phyloP scores from a whole-genome alignment of 2,329 filamentous ascomycete species.

The Diplodia scrobiculata region DNA sequence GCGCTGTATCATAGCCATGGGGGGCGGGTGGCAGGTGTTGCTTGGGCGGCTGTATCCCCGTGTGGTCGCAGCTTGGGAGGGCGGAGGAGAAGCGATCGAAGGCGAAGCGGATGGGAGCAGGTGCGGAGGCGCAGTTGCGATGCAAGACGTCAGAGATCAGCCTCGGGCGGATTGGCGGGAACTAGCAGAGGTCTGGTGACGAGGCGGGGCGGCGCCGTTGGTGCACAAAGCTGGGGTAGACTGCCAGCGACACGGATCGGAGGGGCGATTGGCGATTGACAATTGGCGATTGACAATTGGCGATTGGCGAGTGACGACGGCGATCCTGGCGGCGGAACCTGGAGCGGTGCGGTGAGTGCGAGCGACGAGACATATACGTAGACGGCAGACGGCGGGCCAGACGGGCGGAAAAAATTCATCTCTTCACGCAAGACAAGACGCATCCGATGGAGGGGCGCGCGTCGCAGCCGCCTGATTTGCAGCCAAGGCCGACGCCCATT shows the following conservation, averaged over 20 bases:
- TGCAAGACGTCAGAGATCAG: conserved; percentile 9
- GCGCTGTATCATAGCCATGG: conserved; percentile 47
- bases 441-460: conserved; percentile 3
- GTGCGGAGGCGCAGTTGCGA: conserved; percentile 1
- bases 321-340: neutral
- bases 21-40: neutral
- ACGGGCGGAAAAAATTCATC: neutral
- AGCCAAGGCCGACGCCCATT: conserved; percentile 17
- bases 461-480: conserved; percentile 20
- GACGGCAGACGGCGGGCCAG: neutral
- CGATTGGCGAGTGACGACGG: conserved; percentile 23
- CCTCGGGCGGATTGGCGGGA: neutral
- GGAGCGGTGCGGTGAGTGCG: neutral
- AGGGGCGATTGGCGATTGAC: neutral
- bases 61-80: neutral
- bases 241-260: neutral
- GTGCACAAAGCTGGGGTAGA: conserved; percentile 19
- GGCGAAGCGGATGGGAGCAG: conserved; percentile 4
- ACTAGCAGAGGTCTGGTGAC: neutral
- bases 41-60: neutral
- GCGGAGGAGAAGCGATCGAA: neutral
- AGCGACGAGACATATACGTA: conserved; percentile 2
- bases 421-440: neutral
- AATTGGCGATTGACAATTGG: neutral
- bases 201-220: neutral